Percentiles rank a stretch among this genome's conserved stretches.
Conservation (phyloP, 306 rosid genomes). For the Quercus aquifolioides region DNA sequence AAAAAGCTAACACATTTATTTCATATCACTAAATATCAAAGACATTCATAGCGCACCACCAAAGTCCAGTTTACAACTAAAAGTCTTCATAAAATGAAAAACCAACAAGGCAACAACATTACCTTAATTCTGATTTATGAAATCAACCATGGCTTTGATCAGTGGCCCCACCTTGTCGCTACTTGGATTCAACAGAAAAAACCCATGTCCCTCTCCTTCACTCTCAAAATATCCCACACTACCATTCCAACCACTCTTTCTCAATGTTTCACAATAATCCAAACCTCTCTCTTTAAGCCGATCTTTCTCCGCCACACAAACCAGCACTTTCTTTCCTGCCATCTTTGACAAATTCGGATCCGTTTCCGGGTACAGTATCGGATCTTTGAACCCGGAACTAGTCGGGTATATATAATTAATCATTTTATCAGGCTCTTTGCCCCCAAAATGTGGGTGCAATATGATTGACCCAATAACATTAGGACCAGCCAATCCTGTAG, state of each 20-base stretch:
- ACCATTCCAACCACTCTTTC: conserved; percentile 17
- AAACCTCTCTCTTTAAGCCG: conserved; percentile 14
- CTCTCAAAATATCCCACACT: conserved; percentile 12
- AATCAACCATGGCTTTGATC: neutral
- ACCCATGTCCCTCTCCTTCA: conserved; percentile 23
- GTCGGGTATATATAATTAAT: conserved; percentile 5
- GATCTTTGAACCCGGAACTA: conserved; percentile 2
- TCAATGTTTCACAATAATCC: conserved; percentile 10
- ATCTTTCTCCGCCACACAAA: conserved; percentile 28
- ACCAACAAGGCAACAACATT: neutral
- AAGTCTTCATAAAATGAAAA: neutral
- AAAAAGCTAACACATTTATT: no score
- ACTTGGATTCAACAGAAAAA: conserved; percentile 16
- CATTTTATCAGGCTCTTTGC: conserved; percentile 3
- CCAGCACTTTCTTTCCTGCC: conserved; percentile 14
- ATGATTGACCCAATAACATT: conserved; percentile 7
- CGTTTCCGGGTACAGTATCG: conserved; percentile 6
- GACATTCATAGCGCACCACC: no score
- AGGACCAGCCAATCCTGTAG: neutral
- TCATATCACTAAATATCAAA: no score
- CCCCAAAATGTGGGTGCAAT: conserved; percentile 22
- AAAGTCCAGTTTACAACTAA: neutral
- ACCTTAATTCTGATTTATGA: neutral
- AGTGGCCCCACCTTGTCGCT: conserved; percentile 2
- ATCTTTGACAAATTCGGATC: conserved; percentile 6